Base-by-base conservation (phyloP, 345 rosid genomes). In the Arabidopsis suecica region DNA sequence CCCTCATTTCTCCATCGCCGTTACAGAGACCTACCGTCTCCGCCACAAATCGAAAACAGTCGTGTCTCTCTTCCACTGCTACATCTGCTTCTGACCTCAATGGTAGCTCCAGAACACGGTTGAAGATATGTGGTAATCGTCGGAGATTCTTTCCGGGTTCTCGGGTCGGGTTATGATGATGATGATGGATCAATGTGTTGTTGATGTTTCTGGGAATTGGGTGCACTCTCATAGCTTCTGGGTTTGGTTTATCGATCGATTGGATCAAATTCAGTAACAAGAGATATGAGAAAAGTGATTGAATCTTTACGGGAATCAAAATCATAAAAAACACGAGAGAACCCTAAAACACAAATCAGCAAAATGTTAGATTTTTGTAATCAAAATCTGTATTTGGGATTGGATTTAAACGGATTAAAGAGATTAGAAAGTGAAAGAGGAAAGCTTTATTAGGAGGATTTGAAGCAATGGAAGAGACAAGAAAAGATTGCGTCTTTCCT, bases 41-140 rank as follows among this genome's bases (percentile, higher is more conserved):
- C 4, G 88, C 98, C n/a, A 87, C 87, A 81, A 95, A 95, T 48
- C 88, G 82, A 83, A 95, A 92, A 81, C 88, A 89, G 1, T 88
- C 93, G 10, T 84, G 72, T 44, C 58, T 83, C 80, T 95, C 98
- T 80, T 95, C 96, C 57, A 95, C 84, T 54, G 75, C 71, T 9
- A 95, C 98, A 13, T 93, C 93, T 9, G 97, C 97, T 44, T 93
- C 93, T 8, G 98, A 87, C 79, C 94, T 80, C 74, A 95, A 89
- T 11, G 99, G 99, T 0, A 92, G 93, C 86, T 95, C 97, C 18
- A 95, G 81, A 40, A 90, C 91, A 65, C 98, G 91, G 84, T 82
- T 83, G 82, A 93, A 93, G 74, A 95, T 88, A 75, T 95, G 99
- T 53, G 98, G 99, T n/a, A 95, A 83, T 71, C 96, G 79, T 65